These are phyloP conservation scores for Alternaria arbusti DNA, from an alignment of 2,329 filamentous ascomycete species.

Conservation along the genomic window DNA sequence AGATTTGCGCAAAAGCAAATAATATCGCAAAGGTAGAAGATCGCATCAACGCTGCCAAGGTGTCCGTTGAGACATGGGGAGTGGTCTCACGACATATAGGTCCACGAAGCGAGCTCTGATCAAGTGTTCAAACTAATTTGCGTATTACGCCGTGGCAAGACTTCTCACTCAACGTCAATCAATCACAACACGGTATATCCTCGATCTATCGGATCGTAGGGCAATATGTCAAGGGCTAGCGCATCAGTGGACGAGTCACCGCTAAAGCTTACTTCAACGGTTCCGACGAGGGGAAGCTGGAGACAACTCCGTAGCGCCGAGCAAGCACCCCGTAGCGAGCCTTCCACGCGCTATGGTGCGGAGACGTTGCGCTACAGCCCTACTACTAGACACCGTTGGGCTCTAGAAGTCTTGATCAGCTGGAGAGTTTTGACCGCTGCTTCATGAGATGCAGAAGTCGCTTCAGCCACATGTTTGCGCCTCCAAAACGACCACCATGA, in stretches of 20 bases:
- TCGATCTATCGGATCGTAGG: neutral
- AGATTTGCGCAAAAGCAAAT: neutral
- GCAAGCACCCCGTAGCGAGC: neutral
- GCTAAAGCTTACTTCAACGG: neutral
- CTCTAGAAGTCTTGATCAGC: neutral
- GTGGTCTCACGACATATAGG: neutral
- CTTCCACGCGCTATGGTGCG: neutral
- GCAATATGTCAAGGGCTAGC: neutral
- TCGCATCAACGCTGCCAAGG: neutral
- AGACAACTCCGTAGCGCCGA: constrained; percentile 1
- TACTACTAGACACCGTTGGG: neutral
- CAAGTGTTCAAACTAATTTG: neutral
- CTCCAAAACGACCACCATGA: neutral
- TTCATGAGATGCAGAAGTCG: neutral
- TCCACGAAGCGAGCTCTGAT: neutral
- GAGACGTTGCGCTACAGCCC: neutral
- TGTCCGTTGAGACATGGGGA: neutral
- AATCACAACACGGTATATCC: neutral
- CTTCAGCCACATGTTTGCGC: neutral
- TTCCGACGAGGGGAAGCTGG: neutral
- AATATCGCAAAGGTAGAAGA: neutral
- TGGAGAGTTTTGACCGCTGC: constrained; percentile 1
- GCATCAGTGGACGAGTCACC: neutral
- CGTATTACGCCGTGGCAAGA: neutral
- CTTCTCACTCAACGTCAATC: neutral